Conservation (phyloP, 2,329 filamentous ascomycete species). For the Exophiala lecanii-corni region DNA sequence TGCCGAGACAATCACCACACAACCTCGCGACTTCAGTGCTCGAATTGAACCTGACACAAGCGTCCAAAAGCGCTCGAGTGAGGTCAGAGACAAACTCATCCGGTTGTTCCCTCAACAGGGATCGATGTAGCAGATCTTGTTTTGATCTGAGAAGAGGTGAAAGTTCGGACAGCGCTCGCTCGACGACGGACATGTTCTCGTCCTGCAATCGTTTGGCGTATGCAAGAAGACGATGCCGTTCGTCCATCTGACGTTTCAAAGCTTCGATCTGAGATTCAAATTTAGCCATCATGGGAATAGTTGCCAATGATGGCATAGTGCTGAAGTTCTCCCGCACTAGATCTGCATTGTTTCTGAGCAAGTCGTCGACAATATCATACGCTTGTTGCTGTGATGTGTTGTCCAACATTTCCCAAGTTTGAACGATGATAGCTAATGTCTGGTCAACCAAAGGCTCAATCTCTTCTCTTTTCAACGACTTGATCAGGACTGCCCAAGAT, state of each 20-base stretch:
- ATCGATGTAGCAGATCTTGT: slow-evolving; percentile 73
- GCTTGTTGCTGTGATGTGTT: slow-evolving; percentile 56
- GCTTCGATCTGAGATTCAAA: slow-evolving; percentile 62
- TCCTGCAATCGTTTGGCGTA: slow-evolving; percentile 72
- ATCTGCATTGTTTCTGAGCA: slow-evolving; percentile 59
- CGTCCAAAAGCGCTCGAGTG: slow-evolving; percentile 76
- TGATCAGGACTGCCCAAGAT: slow-evolving; percentile 78
- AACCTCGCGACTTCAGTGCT: slow-evolving; percentile 63
- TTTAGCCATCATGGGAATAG: slow-evolving; percentile 64
- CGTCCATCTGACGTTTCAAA: slow-evolving; percentile 62
- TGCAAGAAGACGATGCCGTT: slow-evolving; percentile 62
- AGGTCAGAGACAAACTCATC: slow-evolving; percentile 67
- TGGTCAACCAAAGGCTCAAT: slow-evolving; percentile 77
- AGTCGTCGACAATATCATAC: slow-evolving; percentile 57
- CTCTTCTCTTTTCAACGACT: slow-evolving; percentile 70
- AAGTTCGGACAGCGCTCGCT: slow-evolving; percentile 75
- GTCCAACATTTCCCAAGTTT: slow-evolving; percentile 70
- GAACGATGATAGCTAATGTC: slow-evolving; percentile 79
- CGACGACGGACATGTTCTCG: slow-evolving; percentile 80
- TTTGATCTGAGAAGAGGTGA: slow-evolving; percentile 66
- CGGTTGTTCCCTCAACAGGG: slow-evolving; percentile 77
- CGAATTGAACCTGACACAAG: slow-evolving; percentile 72
- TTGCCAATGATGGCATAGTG: slow-evolving; percentile 71
- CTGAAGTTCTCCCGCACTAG: slow-evolving; percentile 64
- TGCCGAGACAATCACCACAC: slow-evolving; percentile 76